A percentile compares a stretch with the other conserved stretches of the same genome.
phyloP scores from a whole-genome alignment of 108 stramenopile genomes.

The Tribonema minus region DNA sequence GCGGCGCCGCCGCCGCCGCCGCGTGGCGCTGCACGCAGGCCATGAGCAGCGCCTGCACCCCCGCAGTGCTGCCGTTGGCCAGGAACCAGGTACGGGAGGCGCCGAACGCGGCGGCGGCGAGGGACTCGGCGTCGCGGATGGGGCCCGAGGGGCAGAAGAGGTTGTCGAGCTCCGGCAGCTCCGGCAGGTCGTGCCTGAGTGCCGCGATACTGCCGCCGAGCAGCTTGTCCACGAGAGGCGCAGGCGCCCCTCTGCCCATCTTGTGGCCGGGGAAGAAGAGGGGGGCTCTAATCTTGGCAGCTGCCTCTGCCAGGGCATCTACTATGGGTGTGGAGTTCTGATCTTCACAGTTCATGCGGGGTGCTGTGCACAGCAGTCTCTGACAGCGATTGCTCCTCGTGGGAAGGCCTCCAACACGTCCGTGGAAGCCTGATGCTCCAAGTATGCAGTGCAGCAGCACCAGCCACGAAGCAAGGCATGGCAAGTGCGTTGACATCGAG shows the following conservation, averaged over 20 bases:
- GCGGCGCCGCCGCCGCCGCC: background rate
- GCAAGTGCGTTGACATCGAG: no score
- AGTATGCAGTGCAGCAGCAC: no score
- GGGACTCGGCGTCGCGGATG: slow-evolving; percentile 33
- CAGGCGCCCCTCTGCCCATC: slow-evolving; percentile 35
- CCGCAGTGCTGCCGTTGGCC: slow-evolving; percentile 51
- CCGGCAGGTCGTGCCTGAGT: slow-evolving; percentile 41
- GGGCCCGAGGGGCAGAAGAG: slow-evolving; percentile 46
- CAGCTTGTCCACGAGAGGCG: background rate
- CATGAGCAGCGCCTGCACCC: slow-evolving; percentile 47
- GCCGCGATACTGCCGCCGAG: slow-evolving; percentile 12
- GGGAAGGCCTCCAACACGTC: no score
- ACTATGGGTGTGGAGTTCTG: slow-evolving; percentile 39
- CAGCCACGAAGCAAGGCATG: no score
- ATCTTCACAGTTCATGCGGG: no score
- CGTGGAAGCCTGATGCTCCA: no score
- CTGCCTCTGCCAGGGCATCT: slow-evolving; percentile 28
- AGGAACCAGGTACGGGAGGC: slow-evolving; percentile 47
- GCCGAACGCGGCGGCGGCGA: slow-evolving; percentile 35
- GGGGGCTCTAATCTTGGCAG: slow-evolving; percentile 20
- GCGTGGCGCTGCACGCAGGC: slow-evolving; percentile 40
- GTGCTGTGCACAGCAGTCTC: no score
- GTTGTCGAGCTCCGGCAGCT: slow-evolving; percentile 54
- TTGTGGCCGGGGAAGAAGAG: slow-evolving; percentile 47
- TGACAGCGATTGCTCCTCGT: no score